These are phyloP conservation scores for Euphorbia pulcherrima DNA, from an alignment of 345 rosid genomes.

Conservation along the genomic window DNA sequence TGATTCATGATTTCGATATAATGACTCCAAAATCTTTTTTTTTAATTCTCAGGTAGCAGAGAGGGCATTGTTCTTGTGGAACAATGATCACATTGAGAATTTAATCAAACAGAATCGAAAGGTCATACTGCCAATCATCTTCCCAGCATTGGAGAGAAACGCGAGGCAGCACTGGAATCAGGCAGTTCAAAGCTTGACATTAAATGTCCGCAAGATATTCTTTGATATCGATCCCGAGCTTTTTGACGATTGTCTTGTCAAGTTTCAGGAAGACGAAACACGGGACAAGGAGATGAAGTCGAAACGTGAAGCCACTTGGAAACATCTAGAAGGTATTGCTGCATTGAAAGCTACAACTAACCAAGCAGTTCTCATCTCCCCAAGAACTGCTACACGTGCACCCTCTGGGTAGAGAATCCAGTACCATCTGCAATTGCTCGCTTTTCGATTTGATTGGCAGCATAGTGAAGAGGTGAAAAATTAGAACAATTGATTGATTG, in stretches of 20 bases:
- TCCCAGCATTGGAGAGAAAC: constrained; percentile 67
- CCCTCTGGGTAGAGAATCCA: constrained; percentile 35
- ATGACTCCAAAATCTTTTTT: background rate
- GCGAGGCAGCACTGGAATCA: constrained; percentile 75
- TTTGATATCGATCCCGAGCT: constrained; percentile 66
- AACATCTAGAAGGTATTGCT: constrained; percentile 64
- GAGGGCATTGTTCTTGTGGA: constrained; percentile 80
- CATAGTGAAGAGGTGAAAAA: constrained; percentile 11
- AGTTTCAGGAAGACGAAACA: constrained; percentile 60
- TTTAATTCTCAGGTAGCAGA: constrained; percentile 77
- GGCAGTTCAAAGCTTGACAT: constrained; percentile 72
- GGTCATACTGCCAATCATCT: constrained; percentile 71
- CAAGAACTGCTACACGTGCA: constrained; percentile 18
- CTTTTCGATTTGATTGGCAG: constrained; percentile 2
- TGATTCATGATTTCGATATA: background rate
- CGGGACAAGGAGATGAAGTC: constrained; percentile 43
- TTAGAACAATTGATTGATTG: background rate
- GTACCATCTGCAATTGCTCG: background rate
- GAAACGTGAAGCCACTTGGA: constrained; percentile 60
- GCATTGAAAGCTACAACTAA: constrained; percentile 49
- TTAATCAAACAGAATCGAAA: constrained; percentile 71
- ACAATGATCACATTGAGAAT: constrained; percentile 78
- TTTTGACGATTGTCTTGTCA: constrained; percentile 61
- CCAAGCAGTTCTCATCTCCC: constrained; percentile 45
- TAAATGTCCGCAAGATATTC: constrained; percentile 72